phyloP scores from a whole-genome alignment of 2,329 filamentous ascomycete species.

The Cryphonectria carpinicola region DNA sequence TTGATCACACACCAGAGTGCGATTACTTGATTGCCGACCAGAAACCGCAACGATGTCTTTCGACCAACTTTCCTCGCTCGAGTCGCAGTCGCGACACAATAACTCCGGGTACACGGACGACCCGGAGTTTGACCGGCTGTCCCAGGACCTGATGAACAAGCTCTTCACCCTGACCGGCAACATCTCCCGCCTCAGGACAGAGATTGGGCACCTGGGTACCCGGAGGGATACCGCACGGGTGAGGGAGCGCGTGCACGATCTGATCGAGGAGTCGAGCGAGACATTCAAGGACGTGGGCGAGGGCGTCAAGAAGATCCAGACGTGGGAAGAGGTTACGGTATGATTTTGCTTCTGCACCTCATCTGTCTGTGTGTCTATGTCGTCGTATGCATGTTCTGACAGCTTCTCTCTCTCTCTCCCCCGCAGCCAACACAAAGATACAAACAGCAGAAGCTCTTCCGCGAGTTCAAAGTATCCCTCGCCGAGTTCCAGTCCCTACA shows the following conservation, averaged over 20 bases:
- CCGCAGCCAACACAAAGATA: slow-evolving; percentile 89
- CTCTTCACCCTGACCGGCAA: slow-evolving; percentile 88
- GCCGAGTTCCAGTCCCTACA: slow-evolving; percentile 94
- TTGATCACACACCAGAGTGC: not conserved
- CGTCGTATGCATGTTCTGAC: not conserved
- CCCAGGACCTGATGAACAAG: slow-evolving; percentile 82
- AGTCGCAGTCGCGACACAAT: slow-evolving; percentile 64
- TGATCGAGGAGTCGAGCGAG: slow-evolving; percentile 83
- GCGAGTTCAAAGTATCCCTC: slow-evolving; percentile 87
- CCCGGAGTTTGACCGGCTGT: slow-evolving; percentile 85
- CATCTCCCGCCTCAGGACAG: slow-evolving; percentile 81
- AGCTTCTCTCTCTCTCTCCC: not conserved
- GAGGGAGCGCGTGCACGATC: slow-evolving; percentile 84
- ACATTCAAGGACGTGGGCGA: slow-evolving; percentile 92
- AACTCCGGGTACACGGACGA: slow-evolving; percentile 79
- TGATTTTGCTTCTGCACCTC: slow-evolving; percentile 33
- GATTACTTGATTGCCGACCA: not conserved
- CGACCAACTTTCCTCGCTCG: slow-evolving; percentile 81
- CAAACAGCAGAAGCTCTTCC: slow-evolving; percentile 91
- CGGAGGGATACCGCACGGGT: slow-evolving; percentile 89
- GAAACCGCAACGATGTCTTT: slow-evolving; percentile 75
- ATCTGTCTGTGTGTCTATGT: not conserved
- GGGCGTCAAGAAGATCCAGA: slow-evolving; percentile 88
- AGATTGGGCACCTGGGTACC: slow-evolving; percentile 85
- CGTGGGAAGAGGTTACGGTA: slow-evolving; percentile 83